These are phyloP conservation scores for Backusella tuberculispora DNA, from an alignment of 192 early-diverging fungal genomes.

Conservation along the genomic window DNA sequence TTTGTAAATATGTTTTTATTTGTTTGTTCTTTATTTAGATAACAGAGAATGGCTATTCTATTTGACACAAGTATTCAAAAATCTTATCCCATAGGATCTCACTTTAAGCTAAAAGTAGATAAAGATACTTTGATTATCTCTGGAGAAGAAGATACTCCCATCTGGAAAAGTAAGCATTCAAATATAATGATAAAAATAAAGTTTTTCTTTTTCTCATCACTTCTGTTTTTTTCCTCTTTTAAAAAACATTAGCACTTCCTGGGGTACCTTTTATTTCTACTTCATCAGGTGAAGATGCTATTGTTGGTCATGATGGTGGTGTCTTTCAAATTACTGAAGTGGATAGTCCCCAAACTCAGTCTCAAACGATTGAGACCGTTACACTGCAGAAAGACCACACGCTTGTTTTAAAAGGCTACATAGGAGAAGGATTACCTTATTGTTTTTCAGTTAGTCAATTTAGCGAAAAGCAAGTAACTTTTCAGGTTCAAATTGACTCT, in stretches of 20 bases:
- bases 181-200: not conserved
- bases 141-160: constrained; percentile 17
- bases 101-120: constrained; percentile 29
- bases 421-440: constrained; percentile 20
- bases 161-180: constrained; percentile 37
- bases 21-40: not conserved
- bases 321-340: constrained; percentile 38
- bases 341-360: constrained; percentile 32
- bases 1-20: no score
- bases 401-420: constrained; percentile 20
- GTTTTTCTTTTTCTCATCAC: not conserved
- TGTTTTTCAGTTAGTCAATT: not conserved
- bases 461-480: constrained; percentile 23
- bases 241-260: constrained; percentile 30
- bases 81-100: not conserved
- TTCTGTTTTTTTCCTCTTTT: not conserved
- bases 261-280: constrained; percentile 40
- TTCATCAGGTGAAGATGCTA: constrained; percentile 35
- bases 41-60: not conserved
- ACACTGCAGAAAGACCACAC: not conserved
- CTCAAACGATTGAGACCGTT: constrained; percentile 38
- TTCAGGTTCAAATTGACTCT: constrained; percentile 1
- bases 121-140: not conserved
- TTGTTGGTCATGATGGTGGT: constrained; percentile 32
- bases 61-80: not conserved